Evolutionary conservation across 345 rosid genomes (phyloP).

Genomic region (Salix caprea): DNA sequence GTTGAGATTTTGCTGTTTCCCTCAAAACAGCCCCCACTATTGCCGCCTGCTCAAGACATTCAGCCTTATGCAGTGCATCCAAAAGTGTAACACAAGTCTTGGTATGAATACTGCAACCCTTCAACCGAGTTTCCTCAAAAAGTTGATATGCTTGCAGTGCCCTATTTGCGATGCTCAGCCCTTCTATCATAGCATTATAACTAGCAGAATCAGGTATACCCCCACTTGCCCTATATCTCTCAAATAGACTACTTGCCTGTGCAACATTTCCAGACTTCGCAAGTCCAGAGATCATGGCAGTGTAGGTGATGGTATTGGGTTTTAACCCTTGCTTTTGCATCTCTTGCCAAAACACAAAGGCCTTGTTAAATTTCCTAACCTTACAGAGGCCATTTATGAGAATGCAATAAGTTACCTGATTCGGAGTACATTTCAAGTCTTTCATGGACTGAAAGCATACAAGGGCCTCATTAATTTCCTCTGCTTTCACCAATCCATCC

Average conservation of each 20-base stretch:
- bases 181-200: slow-evolving; percentile 81
- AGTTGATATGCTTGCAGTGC: slow-evolving; percentile 68
- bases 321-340: slow-evolving; percentile 76
- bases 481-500: slow-evolving; percentile 82
- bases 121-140: slow-evolving; percentile 78
- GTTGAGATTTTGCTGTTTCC: slow-evolving; percentile 82
- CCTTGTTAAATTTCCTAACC: slow-evolving; percentile 86
- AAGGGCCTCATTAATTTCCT: slow-evolving; percentile 82
- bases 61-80: slow-evolving; percentile 82
- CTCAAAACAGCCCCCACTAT: slow-evolving; percentile 86
- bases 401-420: slow-evolving; percentile 70
- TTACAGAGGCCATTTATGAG: slow-evolving; percentile 83
- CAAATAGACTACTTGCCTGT: slow-evolving; percentile 64
- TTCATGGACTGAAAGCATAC: slow-evolving; percentile 82
- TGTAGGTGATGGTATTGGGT: slow-evolving; percentile 68
- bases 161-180: slow-evolving; percentile 67
- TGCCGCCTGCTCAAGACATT: slow-evolving; percentile 89
- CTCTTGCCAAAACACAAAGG: slow-evolving; percentile 98
- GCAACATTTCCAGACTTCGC: slow-evolving; percentile 81
- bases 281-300: slow-evolving; percentile 79
- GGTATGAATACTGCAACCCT: slow-evolving; percentile 57
- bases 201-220: slow-evolving; percentile 70
- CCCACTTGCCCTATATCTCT: slow-evolving; percentile 63
- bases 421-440: slow-evolving; percentile 64
- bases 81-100: slow-evolving; percentile 81